A percentile compares a stretch with the other conserved stretches of the same genome.
phyloP scores from a whole-genome alignment of 192 early-diverging fungal species.

The Diversispora epigaea region DNA sequence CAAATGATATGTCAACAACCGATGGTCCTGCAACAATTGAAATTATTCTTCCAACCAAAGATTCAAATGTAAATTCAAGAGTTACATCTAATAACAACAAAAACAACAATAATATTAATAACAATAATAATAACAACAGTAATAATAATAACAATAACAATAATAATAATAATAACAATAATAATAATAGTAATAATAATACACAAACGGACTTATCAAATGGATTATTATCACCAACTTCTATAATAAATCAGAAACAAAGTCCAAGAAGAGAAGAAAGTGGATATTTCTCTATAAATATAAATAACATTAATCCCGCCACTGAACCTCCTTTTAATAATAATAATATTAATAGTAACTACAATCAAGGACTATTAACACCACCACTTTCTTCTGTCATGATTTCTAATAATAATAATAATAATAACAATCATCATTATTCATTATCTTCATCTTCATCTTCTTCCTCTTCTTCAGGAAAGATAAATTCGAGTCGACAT shows the following conservation, averaged over 20 bases:
- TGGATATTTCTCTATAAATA: conserved; percentile 21
- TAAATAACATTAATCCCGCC: no score
- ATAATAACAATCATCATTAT: not conserved
- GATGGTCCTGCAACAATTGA: not conserved
- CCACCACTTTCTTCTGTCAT: not conserved
- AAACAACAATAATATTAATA: not conserved
- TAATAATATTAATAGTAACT: no score
- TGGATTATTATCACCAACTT: conserved; percentile 20
- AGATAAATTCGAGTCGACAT: not conserved
- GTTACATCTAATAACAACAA: not conserved
- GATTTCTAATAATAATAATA: not conserved
- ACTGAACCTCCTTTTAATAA: no score
- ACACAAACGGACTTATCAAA: not conserved
- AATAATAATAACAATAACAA: no score
- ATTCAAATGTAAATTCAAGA: not conserved
- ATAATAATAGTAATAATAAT: no score
- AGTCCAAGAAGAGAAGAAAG: conserved; percentile 19
- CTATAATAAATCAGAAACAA: not conserved
- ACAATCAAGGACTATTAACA: conserved; percentile 15
- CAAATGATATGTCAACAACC: not conserved
- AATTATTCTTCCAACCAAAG: not conserved
- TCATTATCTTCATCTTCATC: no score
- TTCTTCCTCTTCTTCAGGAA: not conserved
- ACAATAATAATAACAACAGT: no score
- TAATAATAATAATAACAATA: no score